Percentiles rank a stretch among this genome's conserved stretches.
phyloP scores from a whole-genome alignment of 306 rosid species.

The Prunus davidiana region DNA sequence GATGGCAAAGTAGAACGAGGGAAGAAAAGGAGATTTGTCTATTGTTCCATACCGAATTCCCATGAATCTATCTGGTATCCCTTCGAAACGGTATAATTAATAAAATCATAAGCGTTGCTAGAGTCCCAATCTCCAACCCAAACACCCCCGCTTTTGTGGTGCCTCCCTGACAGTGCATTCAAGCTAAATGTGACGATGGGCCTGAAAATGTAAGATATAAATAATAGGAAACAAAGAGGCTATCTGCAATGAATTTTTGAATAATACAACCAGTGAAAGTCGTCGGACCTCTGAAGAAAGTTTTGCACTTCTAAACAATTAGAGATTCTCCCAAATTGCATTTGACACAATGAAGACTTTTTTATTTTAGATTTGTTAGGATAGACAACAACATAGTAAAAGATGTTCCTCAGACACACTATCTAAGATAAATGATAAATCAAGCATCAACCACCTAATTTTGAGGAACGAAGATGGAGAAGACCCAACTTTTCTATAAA shows the following conservation, averaged over 20 bases:
- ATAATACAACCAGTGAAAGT: neutral
- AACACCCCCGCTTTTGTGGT: conserved; percentile 23
- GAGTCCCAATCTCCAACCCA: conserved; percentile 96
- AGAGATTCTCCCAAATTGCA: neutral
- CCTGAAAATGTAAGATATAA: conserved; percentile 45
- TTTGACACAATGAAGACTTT: neutral
- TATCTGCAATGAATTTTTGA: neutral
- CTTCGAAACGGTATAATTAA: conserved; percentile 66
- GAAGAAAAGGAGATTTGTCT: conserved; percentile 21
- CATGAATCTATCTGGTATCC: conserved; percentile 80
- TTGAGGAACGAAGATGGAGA: neutral
- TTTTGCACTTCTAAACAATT: neutral
- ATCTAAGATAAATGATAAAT: too few species aligned
- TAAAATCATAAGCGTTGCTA: conserved; percentile 57
- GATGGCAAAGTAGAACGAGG: conserved; percentile 12
- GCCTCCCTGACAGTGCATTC: conserved; percentile 92
- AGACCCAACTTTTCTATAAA: neutral
- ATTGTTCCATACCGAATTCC: conserved; percentile 76
- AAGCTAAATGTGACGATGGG: conserved; percentile 75
- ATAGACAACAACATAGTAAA: neutral
- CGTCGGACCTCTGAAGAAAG: neutral
- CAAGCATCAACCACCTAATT: neutral
- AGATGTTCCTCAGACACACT: neutral
- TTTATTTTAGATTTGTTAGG: neutral
- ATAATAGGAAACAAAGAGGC: conserved; percentile 1